These are phyloP conservation scores for Diaporthe citrichinensis DNA, from an alignment of 2,329 filamentous ascomycete genomes.

Conservation along the genomic window DNA sequence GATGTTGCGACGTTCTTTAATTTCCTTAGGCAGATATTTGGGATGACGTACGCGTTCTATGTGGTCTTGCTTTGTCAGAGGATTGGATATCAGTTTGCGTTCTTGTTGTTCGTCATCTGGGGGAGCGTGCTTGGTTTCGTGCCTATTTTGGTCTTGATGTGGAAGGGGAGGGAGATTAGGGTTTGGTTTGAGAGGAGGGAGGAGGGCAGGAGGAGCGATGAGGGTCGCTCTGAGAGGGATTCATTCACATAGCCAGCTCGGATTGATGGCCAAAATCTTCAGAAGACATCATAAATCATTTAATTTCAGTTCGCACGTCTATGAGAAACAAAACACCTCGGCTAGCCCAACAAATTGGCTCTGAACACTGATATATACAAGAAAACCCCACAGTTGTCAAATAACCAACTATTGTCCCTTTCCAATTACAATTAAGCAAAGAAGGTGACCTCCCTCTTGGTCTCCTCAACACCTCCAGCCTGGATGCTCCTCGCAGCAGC, in stretches of 20 bases:
- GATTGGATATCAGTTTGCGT: conserved; percentile 35
- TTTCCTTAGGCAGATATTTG: conserved; percentile 27
- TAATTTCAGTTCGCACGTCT: not conserved
- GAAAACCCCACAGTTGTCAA: not conserved
- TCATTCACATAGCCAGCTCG: not conserved
- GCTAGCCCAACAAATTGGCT: not conserved
- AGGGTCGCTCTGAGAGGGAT: not conserved
- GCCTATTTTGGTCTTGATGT: conserved; percentile 24
- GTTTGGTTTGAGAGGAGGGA: conserved; percentile 23
- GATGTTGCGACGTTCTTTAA: conserved; percentile 32
- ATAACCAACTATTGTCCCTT: not conserved
- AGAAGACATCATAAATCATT: not conserved
- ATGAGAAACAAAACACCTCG: not conserved
- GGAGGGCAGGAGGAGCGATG: not conserved
- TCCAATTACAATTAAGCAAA: conserved; percentile 35
- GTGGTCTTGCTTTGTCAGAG: conserved; percentile 27
- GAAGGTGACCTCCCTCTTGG: conserved; percentile 38
- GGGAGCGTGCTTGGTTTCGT: conserved; percentile 33
- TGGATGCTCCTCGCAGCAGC: not conserved
- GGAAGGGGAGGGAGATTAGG: conserved; percentile 28
- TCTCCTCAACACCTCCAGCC: conserved; percentile 27
- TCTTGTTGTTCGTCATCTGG: conserved; percentile 31
- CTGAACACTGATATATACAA: not conserved
- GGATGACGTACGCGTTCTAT: conserved; percentile 34
- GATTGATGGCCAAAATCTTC: fast-evolving